phyloP scores from a whole-genome alignment of 2,329 filamentous ascomycete genomes.

The Colletotrichum chlorophyti region DNA sequence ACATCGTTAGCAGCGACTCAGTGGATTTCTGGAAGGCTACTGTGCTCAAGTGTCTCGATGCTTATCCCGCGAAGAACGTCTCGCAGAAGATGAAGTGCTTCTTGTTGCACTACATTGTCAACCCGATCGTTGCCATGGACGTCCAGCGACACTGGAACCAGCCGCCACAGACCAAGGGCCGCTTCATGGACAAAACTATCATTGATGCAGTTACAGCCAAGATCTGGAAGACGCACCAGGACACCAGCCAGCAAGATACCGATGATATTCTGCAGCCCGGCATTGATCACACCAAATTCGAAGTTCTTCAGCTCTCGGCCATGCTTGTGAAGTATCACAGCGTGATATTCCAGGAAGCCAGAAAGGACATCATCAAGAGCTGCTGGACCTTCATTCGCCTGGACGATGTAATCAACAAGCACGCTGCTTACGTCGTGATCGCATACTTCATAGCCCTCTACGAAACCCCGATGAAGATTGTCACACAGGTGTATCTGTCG shows the following conservation, averaged over 20 bases:
- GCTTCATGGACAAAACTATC: constrained; percentile 84
- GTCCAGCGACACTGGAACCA: constrained; percentile 82
- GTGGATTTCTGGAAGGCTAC: constrained; percentile 86
- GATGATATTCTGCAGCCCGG: constrained; percentile 86
- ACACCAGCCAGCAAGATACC: constrained; percentile 83
- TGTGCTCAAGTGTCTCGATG: constrained; percentile 84
- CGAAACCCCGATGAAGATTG: constrained; percentile 95
- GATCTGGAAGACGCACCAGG: constrained; percentile 89
- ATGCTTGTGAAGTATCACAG: constrained; percentile 96
- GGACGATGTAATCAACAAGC: constrained; percentile 99
- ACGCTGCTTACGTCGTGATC: constrained; percentile 95
- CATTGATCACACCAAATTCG: constrained; percentile 95
- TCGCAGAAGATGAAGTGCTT: constrained; percentile 94
- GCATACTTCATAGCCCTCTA: constrained; percentile 98
- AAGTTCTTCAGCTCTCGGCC: constrained; percentile 91
- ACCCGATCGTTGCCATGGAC: constrained; percentile 96
- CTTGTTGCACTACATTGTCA: constrained; percentile 88
- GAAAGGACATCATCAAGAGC: constrained; percentile 99
- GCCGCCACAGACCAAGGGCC: constrained; percentile 60
- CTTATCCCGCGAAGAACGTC: constrained; percentile 80
- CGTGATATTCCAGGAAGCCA: constrained; percentile 83
- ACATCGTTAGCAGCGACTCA: constrained; percentile 84
- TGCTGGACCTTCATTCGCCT: constrained; percentile 98
- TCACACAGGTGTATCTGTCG: constrained; percentile 92
- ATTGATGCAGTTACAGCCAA: constrained; percentile 91